Evolutionary conservation across 2,329 filamentous ascomycete genomes (phyloP).

Genomic region (Apiospora aurea): DNA sequence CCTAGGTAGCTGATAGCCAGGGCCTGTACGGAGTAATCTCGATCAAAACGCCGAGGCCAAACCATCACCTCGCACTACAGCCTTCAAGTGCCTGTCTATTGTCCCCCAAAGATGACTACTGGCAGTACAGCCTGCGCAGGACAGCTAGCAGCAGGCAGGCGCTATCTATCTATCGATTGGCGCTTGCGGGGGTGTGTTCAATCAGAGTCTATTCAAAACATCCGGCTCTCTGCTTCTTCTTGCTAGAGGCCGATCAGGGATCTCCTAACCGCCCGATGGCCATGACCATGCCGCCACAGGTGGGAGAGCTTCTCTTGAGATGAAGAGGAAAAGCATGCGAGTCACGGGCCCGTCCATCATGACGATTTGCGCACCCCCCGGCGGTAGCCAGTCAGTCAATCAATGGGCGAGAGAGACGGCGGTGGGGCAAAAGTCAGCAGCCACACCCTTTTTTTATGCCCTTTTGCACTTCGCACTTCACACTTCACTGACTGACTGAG

Average conservation of each 20-base stretch:
- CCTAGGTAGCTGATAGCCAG: neutral
- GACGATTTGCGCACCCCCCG: constrained; percentile 41
- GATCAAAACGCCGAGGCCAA: constrained; percentile 20
- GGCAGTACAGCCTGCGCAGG: neutral
- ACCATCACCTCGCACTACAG: neutral
- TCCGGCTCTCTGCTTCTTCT: neutral
- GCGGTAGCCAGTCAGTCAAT: constrained; percentile 31
- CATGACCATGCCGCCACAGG: constrained; percentile 25
- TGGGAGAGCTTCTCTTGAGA: constrained; percentile 23
- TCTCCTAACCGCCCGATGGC: constrained; percentile 21
- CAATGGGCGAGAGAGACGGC: constrained; percentile 35
- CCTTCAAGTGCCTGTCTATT: neutral
- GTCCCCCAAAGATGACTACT: constrained; percentile 7
- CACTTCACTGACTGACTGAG: neutral
- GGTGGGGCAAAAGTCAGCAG: constrained; percentile 40
- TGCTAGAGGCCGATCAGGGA: constrained; percentile 1
- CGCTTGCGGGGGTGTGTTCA: constrained; percentile 16
- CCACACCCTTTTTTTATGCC: constrained; percentile 27
- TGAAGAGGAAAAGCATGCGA: constrained; percentile 41
- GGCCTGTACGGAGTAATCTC: neutral
- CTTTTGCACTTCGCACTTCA: neutral
- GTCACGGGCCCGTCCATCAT: constrained; percentile 43
- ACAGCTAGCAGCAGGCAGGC: constrained; percentile 12
- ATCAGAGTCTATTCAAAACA: constrained; percentile 24
- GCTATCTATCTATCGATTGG: constrained; percentile 20